Conservation (phyloP, 140 eudicot genomes). For the Cichorium intybus region DNA sequence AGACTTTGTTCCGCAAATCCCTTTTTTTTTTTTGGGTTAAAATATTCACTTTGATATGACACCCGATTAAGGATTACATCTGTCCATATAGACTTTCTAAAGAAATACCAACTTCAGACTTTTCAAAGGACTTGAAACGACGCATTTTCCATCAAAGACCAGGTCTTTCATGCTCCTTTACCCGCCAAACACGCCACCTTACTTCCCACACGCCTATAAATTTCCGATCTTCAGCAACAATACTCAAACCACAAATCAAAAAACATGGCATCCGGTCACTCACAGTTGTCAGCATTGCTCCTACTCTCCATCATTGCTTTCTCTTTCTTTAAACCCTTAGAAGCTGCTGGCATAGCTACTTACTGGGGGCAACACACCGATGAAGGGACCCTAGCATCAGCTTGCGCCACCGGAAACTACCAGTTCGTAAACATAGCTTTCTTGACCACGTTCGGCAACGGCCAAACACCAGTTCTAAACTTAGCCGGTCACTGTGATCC, state of each 20-base stretch:
- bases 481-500: conserved; percentile 68
- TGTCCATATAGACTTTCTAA: conserved; percentile 8
- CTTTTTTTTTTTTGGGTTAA: no score
- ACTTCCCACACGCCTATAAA: conserved; percentile 23
- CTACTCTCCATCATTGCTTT: conserved; percentile 10
- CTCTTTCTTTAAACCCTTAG: conserved; percentile 22
- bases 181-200: conserved; percentile 26
- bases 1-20: no score
- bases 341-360: conserved; percentile 46
- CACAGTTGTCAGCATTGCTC: neutral
- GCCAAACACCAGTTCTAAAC: conserved; percentile 48
- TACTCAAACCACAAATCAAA: neutral
- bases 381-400: conserved; percentile 41
- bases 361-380: conserved; percentile 63
- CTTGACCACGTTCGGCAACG: conserved; percentile 50
- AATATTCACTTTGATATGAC: no score
- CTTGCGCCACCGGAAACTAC: conserved; percentile 59
- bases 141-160: neutral
- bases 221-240: neutral
- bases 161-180: neutral
- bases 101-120: neutral
- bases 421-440: conserved; percentile 56
- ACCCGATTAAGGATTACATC: neutral
- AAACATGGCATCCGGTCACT: conserved; percentile 30
- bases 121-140: conserved; percentile 15